A percentile compares a stretch with the other conserved stretches of the same genome.
Conservation (phyloP, 139 green algal genomes). For the Monoraphidium neglectum region DNA sequence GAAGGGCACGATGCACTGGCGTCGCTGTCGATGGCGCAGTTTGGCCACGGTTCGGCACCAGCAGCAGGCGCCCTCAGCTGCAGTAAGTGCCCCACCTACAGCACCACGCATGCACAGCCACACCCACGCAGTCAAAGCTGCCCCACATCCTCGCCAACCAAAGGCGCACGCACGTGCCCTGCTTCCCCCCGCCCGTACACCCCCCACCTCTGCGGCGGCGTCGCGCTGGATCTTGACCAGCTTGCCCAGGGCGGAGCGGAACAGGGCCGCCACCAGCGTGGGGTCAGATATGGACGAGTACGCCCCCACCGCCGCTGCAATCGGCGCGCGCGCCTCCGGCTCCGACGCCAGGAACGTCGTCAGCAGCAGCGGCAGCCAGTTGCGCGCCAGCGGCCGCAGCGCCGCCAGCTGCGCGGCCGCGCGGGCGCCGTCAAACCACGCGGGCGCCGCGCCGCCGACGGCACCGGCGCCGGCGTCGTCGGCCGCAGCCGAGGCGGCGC, state of each 20-base stretch:
- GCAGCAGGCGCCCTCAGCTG: no score
- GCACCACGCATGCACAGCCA: no score
- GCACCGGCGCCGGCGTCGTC: not conserved
- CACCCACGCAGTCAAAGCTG: no score
- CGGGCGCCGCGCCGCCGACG: not conserved
- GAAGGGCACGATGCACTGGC: no score
- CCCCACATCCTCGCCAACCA: no score
- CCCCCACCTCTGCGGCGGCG: not conserved
- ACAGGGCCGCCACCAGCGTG: conserved; percentile 56
- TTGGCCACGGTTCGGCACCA: no score
- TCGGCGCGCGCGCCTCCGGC: conserved; percentile 46
- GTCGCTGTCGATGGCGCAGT: no score
- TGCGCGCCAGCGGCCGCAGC: conserved; percentile 59
- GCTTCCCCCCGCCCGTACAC: not conserved
- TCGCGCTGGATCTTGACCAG: conserved; percentile 30
- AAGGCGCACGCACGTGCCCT: not conserved
- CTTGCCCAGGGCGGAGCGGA: conserved; percentile 72
- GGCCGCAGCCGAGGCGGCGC: not conserved
- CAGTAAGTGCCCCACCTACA: no score
- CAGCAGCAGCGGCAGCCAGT: conserved; percentile 89
- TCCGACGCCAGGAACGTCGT: conserved; percentile 65
- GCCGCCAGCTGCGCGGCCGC: conserved; percentile 50
- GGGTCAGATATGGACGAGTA: conserved; percentile 64
- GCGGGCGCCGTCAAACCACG: not conserved
- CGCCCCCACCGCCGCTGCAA: conserved; percentile 64